phyloP scores from a whole-genome alignment of 208 protist species.

The Wallacemonas sp. region DNA sequence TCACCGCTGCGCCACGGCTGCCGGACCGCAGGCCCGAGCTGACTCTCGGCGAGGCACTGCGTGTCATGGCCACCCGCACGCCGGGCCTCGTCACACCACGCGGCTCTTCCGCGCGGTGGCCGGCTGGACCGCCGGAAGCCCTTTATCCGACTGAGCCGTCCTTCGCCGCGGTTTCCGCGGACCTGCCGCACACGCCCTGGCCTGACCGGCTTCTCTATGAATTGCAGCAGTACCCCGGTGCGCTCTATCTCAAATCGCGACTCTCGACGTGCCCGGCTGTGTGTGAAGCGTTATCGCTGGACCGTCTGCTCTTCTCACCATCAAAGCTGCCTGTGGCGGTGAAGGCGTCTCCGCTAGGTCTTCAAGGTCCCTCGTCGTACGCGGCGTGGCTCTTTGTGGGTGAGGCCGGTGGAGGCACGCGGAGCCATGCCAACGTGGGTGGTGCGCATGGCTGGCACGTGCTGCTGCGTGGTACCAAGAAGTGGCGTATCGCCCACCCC shows the following conservation, averaged over 20 bases:
- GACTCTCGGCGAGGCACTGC: constrained; percentile 3
- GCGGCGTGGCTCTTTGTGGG: constrained; percentile 25
- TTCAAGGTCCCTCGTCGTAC: constrained; percentile 17
- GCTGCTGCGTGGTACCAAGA: constrained; percentile 35
- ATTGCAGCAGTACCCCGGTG: background rate
- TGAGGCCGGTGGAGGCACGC: constrained; percentile 26
- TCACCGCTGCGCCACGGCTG: background rate
- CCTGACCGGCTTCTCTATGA: background rate
- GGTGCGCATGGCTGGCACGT: constrained; percentile 33
- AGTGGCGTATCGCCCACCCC: constrained; percentile 34
- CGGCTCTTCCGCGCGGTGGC: background rate
- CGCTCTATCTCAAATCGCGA: constrained; percentile 20
- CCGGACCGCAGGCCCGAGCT: constrained; percentile 4
- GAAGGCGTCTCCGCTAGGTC: constrained; percentile 19
- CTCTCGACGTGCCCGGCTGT: constrained; percentile 10
- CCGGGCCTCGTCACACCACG: background rate
- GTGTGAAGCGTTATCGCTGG: constrained; percentile 10
- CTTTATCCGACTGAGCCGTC: background rate
- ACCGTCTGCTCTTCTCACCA: constrained; percentile 15
- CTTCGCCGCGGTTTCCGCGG: background rate
- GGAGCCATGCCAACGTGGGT: constrained; percentile 28
- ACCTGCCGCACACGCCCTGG: background rate
- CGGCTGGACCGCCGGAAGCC: background rate
- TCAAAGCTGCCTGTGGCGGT: constrained; percentile 16
- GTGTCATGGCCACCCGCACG: background rate